Evolutionary conservation across 1,284 basidiomycete genomes (phyloP).

Genomic region (Leccinum angustisporum): DNA sequence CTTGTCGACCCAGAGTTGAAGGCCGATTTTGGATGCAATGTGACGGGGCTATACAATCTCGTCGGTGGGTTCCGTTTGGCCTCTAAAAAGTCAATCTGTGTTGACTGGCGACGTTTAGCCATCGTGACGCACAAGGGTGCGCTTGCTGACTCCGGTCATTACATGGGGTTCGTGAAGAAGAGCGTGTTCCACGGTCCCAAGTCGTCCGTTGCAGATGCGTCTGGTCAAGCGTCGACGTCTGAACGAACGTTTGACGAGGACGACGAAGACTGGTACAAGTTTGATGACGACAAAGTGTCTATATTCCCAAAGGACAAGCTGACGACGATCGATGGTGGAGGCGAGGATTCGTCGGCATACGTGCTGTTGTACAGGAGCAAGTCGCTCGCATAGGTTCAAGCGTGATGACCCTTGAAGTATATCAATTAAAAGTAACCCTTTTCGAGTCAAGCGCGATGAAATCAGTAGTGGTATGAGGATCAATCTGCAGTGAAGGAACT

Average conservation of each 20-base stretch:
- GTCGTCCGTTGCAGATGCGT: not conserved
- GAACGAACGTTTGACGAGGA: conserved; percentile 41
- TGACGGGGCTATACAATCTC: conserved; percentile 81
- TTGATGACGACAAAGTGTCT: conserved; percentile 90
- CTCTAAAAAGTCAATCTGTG: not conserved
- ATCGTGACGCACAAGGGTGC: conserved; percentile 98
- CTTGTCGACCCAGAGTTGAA: conserved; percentile 66
- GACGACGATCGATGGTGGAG: conserved; percentile 82
- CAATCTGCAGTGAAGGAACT: conserved; percentile 7
- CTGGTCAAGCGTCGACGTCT: conserved; percentile 14
- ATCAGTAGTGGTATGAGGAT: conserved; percentile 16
- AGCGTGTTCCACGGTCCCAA: conserved; percentile 51
- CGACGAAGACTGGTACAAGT: conserved; percentile 86
- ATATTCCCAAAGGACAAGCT: conserved; percentile 83
- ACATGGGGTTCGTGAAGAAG: conserved; percentile 88
- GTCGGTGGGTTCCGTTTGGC: conserved; percentile 54
- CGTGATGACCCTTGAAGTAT: conserved; percentile 7
- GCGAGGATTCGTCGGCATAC: conserved; percentile 82
- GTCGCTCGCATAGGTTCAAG: conserved; percentile 22
- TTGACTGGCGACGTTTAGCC: conserved; percentile 43
- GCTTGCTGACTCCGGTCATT: conserved; percentile 91
- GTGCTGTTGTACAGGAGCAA: conserved; percentile 76
- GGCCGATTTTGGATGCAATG: conserved; percentile 70
- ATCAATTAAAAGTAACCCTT: conserved; percentile 20
- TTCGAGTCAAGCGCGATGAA: conserved; percentile 2